These are phyloP conservation scores for Podospora appendiculata DNA, from an alignment of 495 filamentous ascomycete genomes.

Conservation along the genomic window DNA sequence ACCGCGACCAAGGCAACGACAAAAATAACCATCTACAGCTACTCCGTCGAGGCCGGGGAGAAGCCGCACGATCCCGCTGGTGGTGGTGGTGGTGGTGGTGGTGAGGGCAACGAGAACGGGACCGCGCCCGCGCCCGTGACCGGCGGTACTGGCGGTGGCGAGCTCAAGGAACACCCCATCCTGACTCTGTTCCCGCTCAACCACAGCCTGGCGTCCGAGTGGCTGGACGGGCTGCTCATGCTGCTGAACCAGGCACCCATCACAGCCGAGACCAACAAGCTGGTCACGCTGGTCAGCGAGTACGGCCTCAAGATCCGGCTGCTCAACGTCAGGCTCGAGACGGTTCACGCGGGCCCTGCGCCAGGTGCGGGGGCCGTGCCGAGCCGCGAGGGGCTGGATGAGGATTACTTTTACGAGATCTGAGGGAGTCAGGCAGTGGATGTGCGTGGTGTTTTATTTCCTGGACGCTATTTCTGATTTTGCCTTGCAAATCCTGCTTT, in stretches of 20 bases:
- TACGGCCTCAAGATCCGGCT: constrained; percentile 91
- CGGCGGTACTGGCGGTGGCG: constrained; percentile 16
- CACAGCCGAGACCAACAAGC: constrained; percentile 87
- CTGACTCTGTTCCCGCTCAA: constrained; percentile 75
- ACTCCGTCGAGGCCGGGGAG: constrained; percentile 12
- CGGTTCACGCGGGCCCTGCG: constrained; percentile 48
- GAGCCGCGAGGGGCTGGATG: constrained; percentile 53
- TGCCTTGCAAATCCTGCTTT: too few relatives aligned
- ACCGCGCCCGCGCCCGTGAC: neutral
- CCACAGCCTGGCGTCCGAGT: constrained; percentile 84
- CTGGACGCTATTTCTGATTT: neutral
- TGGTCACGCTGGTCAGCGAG: constrained; percentile 75
- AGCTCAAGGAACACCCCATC: constrained; percentile 49
- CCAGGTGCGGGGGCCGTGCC: constrained; percentile 46
- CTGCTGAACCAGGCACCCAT: constrained; percentile 91
- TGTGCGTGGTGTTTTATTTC: neutral
- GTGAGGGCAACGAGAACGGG: constrained; percentile 16
- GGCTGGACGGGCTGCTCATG: constrained; percentile 95
- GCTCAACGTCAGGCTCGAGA: constrained; percentile 86
- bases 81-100: too few relatives aligned
- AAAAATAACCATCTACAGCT: constrained; percentile 88
- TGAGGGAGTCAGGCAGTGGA: constrained; percentile 16
- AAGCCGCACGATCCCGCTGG: too few relatives aligned
- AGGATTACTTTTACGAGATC: constrained; percentile 64
- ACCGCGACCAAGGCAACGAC: constrained; percentile 48